These are phyloP conservation scores for Apiospora arundinis DNA, from an alignment of 2,329 filamentous ascomycete genomes.

Conservation along the genomic window DNA sequence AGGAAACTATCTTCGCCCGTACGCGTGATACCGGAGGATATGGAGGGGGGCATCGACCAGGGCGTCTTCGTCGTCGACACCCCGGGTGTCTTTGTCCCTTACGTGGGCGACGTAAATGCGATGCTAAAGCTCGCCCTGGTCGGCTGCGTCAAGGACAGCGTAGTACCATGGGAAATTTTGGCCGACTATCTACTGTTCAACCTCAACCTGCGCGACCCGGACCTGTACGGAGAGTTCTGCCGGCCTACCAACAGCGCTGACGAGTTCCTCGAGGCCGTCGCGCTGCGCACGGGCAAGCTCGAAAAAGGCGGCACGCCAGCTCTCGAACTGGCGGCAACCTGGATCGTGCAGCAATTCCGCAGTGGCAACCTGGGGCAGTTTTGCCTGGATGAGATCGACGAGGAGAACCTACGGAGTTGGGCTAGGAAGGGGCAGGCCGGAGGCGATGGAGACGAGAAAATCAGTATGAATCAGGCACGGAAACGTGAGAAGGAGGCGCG, in stretches of 20 bases:
- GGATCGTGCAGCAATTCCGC: constrained; percentile 84
- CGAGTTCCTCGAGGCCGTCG: constrained; percentile 73
- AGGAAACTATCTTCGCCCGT: constrained; percentile 84
- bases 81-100: constrained; percentile 93
- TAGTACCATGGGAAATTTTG: constrained; percentile 78
- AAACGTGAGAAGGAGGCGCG: constrained; percentile 68
- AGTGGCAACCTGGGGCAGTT: constrained; percentile 77
- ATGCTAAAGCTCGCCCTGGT: constrained; percentile 97
- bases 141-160: constrained; percentile 87
- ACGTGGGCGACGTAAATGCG: constrained; percentile 80
- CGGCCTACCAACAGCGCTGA: constrained; percentile 84
- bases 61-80: constrained; percentile 90
- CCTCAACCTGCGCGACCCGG: constrained; percentile 72
- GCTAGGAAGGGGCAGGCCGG: constrained; percentile 33
- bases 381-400: constrained; percentile 76
- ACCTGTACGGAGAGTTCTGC: constrained; percentile 66
- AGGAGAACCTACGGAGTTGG: constrained; percentile 55
- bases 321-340: constrained; percentile 75
- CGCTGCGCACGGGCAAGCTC: constrained; percentile 76
- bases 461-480: constrained; percentile 73
- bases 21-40: constrained; percentile 63
- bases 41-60: constrained; percentile 48
- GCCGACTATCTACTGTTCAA: constrained; percentile 91
- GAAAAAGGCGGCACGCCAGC: constrained; percentile 75
- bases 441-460: constrained; percentile 50